Evolutionary conservation across 129 eudicot species (phyloP).

Genomic region (Flaveria sonorensis): DNA sequence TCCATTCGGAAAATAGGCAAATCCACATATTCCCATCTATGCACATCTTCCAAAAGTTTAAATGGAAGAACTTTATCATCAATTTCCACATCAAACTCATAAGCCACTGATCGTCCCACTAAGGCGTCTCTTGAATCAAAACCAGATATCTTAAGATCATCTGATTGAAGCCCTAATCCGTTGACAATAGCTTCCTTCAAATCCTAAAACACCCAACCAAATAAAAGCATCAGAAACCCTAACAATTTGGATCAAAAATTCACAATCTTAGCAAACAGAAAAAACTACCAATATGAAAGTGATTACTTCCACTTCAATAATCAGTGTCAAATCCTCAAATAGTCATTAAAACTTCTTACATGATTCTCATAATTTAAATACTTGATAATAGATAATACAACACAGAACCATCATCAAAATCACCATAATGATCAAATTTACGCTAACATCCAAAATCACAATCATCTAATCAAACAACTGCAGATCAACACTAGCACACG

Average conservation of each 20-base stretch:
- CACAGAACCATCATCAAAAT: not conserved
- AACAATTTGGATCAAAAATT: constrained; percentile 4
- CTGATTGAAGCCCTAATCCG: constrained; percentile 90
- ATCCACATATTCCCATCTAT: constrained; percentile 90
- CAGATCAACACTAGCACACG: not conserved
- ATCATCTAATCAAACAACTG: not conserved
- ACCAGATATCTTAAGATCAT: constrained; percentile 80
- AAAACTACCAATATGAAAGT: not conserved
- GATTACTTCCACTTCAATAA: not conserved
- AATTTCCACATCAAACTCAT: constrained; percentile 91
- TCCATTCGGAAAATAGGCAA: constrained; percentile 73
- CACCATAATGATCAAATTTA: not conserved
- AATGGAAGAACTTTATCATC: constrained; percentile 76
- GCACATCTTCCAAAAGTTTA: constrained; percentile 84
- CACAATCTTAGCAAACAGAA: not conserved
- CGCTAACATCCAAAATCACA: not conserved
- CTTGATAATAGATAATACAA: not conserved
- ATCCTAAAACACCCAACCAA: constrained; percentile 47
- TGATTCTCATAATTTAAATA: not conserved
- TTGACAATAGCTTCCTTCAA: constrained; percentile 91
- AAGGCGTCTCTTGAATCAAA: constrained; percentile 84
- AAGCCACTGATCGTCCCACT: constrained; percentile 81
- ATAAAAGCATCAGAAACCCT: not conserved
- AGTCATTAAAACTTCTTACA: not conserved
- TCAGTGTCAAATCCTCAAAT: not conserved